phyloP scores from a whole-genome alignment of 2,329 filamentous ascomycete species.

The Stemphylium vesicarium region DNA sequence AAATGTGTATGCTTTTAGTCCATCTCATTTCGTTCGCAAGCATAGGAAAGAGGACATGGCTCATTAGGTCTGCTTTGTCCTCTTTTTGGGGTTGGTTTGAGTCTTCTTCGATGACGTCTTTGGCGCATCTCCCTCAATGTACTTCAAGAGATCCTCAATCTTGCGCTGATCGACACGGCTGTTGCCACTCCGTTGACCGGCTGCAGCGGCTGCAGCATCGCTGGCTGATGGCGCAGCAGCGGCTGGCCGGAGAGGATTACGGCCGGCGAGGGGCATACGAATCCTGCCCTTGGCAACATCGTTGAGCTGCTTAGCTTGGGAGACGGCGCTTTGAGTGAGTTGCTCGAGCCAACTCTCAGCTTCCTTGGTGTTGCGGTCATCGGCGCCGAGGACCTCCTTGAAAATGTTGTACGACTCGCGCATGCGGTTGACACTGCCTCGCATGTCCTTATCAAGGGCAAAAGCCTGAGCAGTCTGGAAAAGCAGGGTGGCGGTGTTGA shows the following conservation, averaged over 20 bases:
- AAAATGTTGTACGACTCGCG: conserved; percentile 97
- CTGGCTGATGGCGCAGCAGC: conserved; percentile 66
- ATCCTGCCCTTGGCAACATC: conserved; percentile 77
- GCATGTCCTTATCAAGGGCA: conserved; percentile 93
- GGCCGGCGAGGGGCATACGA: conserved; percentile 69
- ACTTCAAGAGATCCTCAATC: conserved; percentile 92
- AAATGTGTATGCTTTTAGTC: conserved; percentile 1
- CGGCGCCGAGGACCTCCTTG: conserved; percentile 80
- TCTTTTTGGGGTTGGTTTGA: conserved; percentile 52
- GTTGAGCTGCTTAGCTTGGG: conserved; percentile 91
- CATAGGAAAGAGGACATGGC: not conserved
- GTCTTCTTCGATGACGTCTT: conserved; percentile 53
- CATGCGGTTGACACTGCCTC: conserved; percentile 90
- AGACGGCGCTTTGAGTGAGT: conserved; percentile 92
- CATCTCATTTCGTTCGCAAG: not conserved
- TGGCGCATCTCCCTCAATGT: conserved; percentile 76
- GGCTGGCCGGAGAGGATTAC: conserved; percentile 63
- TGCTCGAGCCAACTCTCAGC: conserved; percentile 96
- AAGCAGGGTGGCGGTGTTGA: conserved; percentile 91
- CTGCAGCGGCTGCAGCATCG: conserved; percentile 50
- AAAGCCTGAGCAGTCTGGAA: conserved; percentile 97
- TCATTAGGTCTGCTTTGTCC: conserved; percentile 4
- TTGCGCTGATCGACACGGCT: conserved; percentile 73
- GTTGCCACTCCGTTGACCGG: conserved; percentile 48
- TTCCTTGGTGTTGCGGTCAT: conserved; percentile 98